phyloP scores from a whole-genome alignment of 176 grass and related monocot species.

The Stipa capillata region DNA sequence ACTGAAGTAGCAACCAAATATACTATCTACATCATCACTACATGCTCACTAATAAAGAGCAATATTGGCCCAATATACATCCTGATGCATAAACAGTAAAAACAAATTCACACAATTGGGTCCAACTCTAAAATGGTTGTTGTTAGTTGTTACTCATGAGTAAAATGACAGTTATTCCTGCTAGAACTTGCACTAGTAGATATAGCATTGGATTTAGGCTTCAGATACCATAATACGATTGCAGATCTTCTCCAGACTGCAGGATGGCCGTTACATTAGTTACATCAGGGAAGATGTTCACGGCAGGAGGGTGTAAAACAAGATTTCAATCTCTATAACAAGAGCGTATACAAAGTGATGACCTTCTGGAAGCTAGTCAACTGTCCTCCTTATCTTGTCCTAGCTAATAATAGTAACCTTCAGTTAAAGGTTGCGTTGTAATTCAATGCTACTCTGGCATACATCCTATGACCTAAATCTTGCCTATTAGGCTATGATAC shows the following conservation, averaged over 20 bases:
- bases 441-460: not conserved
- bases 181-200: not conserved
- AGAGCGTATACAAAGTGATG: not conserved
- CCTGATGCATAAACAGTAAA: not conserved
- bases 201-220: not conserved
- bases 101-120: not conserved
- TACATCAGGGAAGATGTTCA: too few species aligned
- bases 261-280: not conserved
- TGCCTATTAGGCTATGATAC: not conserved
- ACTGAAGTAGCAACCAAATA: not conserved
- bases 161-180: not conserved
- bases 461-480: not conserved
- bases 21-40: slow-evolving; percentile 6
- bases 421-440: too few species aligned
- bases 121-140: not conserved
- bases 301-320: too few species aligned
- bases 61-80: not conserved
- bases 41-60: not conserved
- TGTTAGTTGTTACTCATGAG: too few species aligned
- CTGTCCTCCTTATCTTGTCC: too few species aligned
- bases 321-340: too few species aligned
- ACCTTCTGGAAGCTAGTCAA: not conserved
- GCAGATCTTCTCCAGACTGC: not conserved
- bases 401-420: too few species aligned
- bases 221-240: not conserved